Percentiles rank a stretch among this genome's conserved stretches.
These are phyloP conservation scores for Gastrodia elata DNA, from an alignment of 106 monocot species.

Conservation along the genomic window DNA sequence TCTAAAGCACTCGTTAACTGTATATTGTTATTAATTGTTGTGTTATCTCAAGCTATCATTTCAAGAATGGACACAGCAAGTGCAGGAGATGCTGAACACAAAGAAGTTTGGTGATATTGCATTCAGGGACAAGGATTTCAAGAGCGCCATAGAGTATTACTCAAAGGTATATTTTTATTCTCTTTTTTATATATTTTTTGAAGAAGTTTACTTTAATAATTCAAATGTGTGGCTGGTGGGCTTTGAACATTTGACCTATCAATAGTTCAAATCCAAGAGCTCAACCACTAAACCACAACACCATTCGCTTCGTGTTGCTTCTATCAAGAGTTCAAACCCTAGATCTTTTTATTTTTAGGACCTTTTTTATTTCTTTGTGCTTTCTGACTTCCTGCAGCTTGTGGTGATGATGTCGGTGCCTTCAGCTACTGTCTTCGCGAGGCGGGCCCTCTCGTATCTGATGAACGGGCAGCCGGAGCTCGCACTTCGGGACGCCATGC, in stretches of 20 bases:
- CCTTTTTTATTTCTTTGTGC: background rate
- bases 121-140: conserved; percentile 88
- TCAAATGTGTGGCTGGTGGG: too few species aligned
- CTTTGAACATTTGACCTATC: too few species aligned
- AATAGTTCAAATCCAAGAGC: too few species aligned
- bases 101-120: conserved; percentile 90
- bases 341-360: too few species aligned
- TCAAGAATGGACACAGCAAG: conserved; percentile 98
- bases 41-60: conserved; percentile 60
- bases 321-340: too few species aligned
- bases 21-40: background rate
- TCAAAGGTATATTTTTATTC: conserved; percentile 55
- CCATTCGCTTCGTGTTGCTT: too few species aligned
- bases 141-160: conserved; percentile 87
- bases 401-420: conserved; percentile 87
- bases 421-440: conserved; percentile 83
- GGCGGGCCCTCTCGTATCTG: conserved; percentile 80
- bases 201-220: too few species aligned
- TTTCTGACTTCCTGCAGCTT: conserved; percentile 33
- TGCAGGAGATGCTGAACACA: conserved; percentile 91
- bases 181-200: too few species aligned
- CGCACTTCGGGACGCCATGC: conserved; percentile 93
- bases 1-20: background rate
- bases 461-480: conserved; percentile 90
- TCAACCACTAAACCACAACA: too few species aligned